A percentile compares a stretch with the other conserved stretches of the same genome.
phyloP scores from a whole-genome alignment of 108 stramenopile species.

The Skeletonema marinoi region DNA sequence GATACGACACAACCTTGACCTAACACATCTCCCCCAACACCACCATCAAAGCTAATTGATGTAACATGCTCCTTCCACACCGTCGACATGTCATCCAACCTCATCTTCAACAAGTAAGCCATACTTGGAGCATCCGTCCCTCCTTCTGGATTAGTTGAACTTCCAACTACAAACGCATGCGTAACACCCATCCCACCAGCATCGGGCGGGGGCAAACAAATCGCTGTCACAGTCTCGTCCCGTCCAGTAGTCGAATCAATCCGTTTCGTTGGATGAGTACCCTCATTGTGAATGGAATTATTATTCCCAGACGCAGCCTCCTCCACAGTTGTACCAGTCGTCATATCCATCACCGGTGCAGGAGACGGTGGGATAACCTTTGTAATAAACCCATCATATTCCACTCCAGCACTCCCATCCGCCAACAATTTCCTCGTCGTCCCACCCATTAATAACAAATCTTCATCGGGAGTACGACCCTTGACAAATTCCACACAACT shows the following conservation, averaged over 20 bases:
- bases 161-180: conserved; percentile 44
- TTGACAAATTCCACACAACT: conserved; percentile 37
- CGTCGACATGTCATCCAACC: conserved; percentile 38
- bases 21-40: conserved; percentile 35
- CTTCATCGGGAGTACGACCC: conserved; percentile 44
- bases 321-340: conserved; percentile 7
- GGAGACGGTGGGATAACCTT: conserved; percentile 45
- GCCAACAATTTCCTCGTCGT: conserved; percentile 28
- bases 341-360: conserved; percentile 26
- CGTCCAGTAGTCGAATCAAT: conserved; percentile 47
- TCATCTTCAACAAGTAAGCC: conserved; percentile 46
- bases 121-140: conserved; percentile 14
- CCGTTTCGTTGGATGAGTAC: conserved; percentile 37
- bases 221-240: conserved; percentile 39
- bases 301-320: not conserved
- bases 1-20: conserved; percentile 47
- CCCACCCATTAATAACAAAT: conserved; percentile 34
- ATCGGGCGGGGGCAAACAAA: conserved; percentile 44
- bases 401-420: conserved; percentile 11
- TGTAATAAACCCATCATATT: conserved; percentile 47
- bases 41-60: conserved; percentile 29
- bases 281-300: conserved; percentile 16
- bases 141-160: conserved; percentile 20
- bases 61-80: conserved; percentile 44
- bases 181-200: conserved; percentile 20